Evolutionary conservation across 75 land plant genomes (phyloP).

Genomic region (Selaginella moellendorffii): DNA sequence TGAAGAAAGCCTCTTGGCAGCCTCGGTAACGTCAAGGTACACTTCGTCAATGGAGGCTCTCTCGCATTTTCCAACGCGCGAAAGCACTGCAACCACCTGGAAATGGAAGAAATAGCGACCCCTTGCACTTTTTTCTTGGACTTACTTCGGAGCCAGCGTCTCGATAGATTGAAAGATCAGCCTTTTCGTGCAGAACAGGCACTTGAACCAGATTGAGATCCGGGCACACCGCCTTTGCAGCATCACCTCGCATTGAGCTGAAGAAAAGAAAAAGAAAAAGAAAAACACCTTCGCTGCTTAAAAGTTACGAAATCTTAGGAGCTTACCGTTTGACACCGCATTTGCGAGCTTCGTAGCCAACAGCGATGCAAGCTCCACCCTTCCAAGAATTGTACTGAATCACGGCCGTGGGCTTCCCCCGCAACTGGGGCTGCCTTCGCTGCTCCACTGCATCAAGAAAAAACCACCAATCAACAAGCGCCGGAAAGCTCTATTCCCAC

Average conservation of each 20-base stretch:
- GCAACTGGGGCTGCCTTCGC: slow-evolving; percentile 59
- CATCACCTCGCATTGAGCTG: slow-evolving; percentile 95
- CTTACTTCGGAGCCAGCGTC: slow-evolving; percentile 94
- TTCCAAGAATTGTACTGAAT: slow-evolving; percentile 97
- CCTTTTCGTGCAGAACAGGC: slow-evolving; percentile 88
- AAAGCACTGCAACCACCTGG: slow-evolving; percentile 67
- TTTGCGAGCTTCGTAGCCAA: slow-evolving; percentile 87
- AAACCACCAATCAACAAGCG: not conserved
- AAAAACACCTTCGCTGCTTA: too few species aligned
- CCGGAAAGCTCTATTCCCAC: not conserved
- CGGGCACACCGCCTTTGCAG: slow-evolving; percentile 78
- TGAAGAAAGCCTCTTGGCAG: slow-evolving; percentile 25
- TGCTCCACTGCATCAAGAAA: slow-evolving; percentile 63
- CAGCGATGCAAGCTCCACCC: slow-evolving; percentile 93
- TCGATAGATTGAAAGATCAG: slow-evolving; percentile 61
- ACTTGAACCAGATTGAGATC: slow-evolving; percentile 83
- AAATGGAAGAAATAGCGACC: not conserved
- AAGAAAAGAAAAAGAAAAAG: not conserved
- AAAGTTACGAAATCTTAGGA: too few species aligned
- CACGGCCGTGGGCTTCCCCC: slow-evolving; percentile 82
- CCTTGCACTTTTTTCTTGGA: not conserved
- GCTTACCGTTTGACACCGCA: slow-evolving; percentile 92
- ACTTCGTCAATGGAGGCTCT: slow-evolving; percentile 99
- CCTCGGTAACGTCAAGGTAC: slow-evolving; percentile 91
- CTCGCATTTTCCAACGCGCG: slow-evolving; percentile 71